A percentile compares a stretch with the other conserved stretches of the same genome.
Conservation (phyloP, 805 yeast genomes). For the Candida anglica region DNA sequence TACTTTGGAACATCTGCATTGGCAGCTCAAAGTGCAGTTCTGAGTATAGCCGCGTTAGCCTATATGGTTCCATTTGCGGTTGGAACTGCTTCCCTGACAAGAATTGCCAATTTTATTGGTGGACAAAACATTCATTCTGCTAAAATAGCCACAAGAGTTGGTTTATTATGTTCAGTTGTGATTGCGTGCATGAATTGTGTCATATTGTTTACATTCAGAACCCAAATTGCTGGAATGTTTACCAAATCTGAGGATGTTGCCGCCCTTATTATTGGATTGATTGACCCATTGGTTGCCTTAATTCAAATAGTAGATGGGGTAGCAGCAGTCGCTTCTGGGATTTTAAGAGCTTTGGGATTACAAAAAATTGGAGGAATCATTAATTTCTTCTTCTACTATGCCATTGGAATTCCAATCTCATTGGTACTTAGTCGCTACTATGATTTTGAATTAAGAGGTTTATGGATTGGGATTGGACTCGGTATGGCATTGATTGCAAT, state of each 20-base stretch:
- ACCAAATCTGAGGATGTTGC: conserved; percentile 60
- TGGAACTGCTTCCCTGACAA: conserved; percentile 40
- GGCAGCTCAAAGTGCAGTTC: conserved; percentile 51
- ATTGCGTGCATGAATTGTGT: conserved; percentile 38
- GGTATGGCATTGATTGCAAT: conserved; percentile 57
- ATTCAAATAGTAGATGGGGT: conserved; percentile 68
- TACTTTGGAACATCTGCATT: conserved; percentile 46
- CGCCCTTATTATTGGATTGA: conserved; percentile 44
- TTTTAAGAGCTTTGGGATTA: conserved; percentile 71
- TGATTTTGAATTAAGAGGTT: conserved; percentile 51
- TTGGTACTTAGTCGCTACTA: conserved; percentile 46
- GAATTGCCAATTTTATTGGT: conserved; percentile 44
- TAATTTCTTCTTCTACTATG: conserved; percentile 68
- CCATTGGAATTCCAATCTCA: conserved; percentile 66
- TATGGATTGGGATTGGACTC: conserved; percentile 71
- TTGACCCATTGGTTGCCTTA: conserved; percentile 58
- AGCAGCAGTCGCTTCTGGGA: conserved; percentile 69
- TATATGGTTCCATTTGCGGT: conserved; percentile 46
- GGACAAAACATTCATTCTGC: conserved; percentile 38
- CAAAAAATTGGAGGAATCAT: conserved; percentile 70
- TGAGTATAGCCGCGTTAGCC: conserved; percentile 41
- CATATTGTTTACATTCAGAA: conserved; percentile 42
- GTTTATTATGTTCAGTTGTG: conserved; percentile 24
- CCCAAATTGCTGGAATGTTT: conserved; percentile 53
- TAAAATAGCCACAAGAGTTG: conserved; percentile 28